Evolutionary conservation across 192 early-diverging fungal species (phyloP).

Genomic region (Coemansia sp.): DNA sequence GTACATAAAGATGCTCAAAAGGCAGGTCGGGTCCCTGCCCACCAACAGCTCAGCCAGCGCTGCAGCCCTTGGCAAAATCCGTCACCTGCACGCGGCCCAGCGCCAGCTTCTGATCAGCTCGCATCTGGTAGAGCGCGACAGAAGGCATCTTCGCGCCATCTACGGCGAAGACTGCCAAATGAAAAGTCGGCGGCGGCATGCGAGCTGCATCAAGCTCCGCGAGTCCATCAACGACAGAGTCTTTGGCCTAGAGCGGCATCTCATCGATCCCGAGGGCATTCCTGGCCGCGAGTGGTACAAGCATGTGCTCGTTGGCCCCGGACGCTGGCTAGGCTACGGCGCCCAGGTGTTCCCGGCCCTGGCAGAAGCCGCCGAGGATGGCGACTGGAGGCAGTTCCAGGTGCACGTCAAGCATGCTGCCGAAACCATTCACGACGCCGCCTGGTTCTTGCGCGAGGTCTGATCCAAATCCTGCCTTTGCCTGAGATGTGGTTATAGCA

Average conservation of each 20-base stretch:
- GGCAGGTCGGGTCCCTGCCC: slow-evolving; percentile 13
- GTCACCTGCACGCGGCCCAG: slow-evolving; percentile 31
- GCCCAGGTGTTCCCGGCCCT: slow-evolving; percentile 57
- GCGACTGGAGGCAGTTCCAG: slow-evolving; percentile 24
- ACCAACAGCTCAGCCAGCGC: not conserved
- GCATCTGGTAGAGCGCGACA: slow-evolving; percentile 29
- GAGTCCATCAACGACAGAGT: slow-evolving; percentile 52
- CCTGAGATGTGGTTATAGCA: too few relatives aligned
- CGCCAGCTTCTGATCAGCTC: slow-evolving; percentile 33
- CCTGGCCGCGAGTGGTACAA: slow-evolving; percentile 61
- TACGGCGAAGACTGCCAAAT: slow-evolving; percentile 53
- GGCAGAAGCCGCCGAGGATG: slow-evolving; percentile 51
- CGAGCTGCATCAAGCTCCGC: slow-evolving; percentile 35
- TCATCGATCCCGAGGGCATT: slow-evolving; percentile 59
- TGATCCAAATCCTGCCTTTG: slow-evolving; percentile 13
- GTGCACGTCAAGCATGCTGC: slow-evolving; percentile 30
- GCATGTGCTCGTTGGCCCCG: slow-evolving; percentile 60
- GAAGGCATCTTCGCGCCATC: slow-evolving; percentile 17
- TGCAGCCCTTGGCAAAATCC: slow-evolving; percentile 12
- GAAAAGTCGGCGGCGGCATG: slow-evolving; percentile 33
- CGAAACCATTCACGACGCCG: slow-evolving; percentile 42
- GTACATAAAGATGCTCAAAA: slow-evolving; percentile 45
- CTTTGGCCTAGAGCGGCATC: slow-evolving; percentile 55
- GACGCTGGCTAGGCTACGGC: slow-evolving; percentile 54
- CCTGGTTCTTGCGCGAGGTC: slow-evolving; percentile 45